These are phyloP conservation scores for Leccinum pachyderme DNA, from an alignment of 1,284 basidiomycete species.

Conservation along the genomic window DNA sequence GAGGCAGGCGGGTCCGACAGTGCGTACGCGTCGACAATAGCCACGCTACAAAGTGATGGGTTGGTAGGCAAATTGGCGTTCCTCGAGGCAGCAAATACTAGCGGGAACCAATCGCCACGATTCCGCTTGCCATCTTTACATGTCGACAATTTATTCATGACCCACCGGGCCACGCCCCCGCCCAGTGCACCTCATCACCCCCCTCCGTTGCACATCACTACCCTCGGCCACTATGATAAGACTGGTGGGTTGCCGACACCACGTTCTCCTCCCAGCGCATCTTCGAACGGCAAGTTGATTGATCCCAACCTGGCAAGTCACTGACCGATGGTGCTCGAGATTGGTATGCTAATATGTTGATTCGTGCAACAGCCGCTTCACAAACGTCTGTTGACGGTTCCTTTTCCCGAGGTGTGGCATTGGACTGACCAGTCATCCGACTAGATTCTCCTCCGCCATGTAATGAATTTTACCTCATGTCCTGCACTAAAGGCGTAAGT, in stretches of 20 bases:
- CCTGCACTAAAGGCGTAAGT: constrained; percentile 72
- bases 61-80: constrained; percentile 66
- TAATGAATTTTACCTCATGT: constrained; percentile 78
- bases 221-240: constrained; percentile 37
- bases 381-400: constrained; percentile 40
- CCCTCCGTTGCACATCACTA: constrained; percentile 42
- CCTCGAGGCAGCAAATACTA: constrained; percentile 48
- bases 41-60: constrained; percentile 56
- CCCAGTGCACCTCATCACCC: constrained; percentile 35
- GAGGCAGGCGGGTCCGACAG: constrained; percentile 42
- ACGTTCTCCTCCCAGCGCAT: constrained; percentile 44
- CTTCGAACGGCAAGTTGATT: constrained; percentile 42
- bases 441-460: constrained; percentile 63
- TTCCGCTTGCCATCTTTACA: constrained; percentile 53
- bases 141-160: constrained; percentile 65
- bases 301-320: constrained; percentile 52
- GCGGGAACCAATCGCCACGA: constrained; percentile 46
- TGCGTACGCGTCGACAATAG: constrained; percentile 47
- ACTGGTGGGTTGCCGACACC: constrained; percentile 57
- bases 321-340: constrained; percentile 7
- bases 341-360: constrained; percentile 15
- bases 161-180: constrained; percentile 43
- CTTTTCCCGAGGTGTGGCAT: background rate
- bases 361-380: constrained; percentile 43
- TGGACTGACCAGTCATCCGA: constrained; percentile 14